Base-by-base conservation (phyloP, 1,284 basidiomycete genomes). In the Tranzscheliella williamsii region DNA sequence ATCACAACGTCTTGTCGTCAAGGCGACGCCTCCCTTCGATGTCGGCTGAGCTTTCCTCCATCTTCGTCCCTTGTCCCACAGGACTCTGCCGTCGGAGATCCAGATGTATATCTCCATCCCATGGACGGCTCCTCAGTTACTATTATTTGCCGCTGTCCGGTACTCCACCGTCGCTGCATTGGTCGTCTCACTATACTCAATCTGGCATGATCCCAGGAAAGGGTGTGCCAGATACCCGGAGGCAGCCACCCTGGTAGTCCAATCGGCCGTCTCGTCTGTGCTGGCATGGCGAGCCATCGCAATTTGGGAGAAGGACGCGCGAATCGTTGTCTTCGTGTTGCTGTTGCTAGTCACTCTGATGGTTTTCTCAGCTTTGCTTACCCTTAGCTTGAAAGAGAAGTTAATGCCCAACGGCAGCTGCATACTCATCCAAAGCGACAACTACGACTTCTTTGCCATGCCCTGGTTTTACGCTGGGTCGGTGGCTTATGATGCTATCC, bases 281-380 rank as follows among this genome's bases (percentile, higher is more conserved):
- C 66, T 73, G 15, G 60, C 52, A 0, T 71, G 70, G 70, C 56
- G 70, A 21, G 67, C 70, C 9, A 42, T 66, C 18, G 70, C 68
- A 3, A 73, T 73, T 17, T 73, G 70, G 70, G 53, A 65, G 15
- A 52, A 53, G 21, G 51, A 58, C 23, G 49, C 49, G 9, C 50
- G 60, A 7, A 61, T 73, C 34, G 35, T 63, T 21, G 44, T 63
- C 23, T 47, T 62, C 22, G 39, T 71, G 17, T 24, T 33, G 7
- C 37, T 48, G 1, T 55, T 73, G 11, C 45, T 57, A 9, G 22
- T 44, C 21, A 40, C 46, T 12, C 41, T 72, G 21, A 54, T 70
- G 49, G 52, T 43, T 12, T 41, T 55, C 16, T 63, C 49, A 9
- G 38, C 65, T n/a, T 47, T 55, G 15, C 42, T 71, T 20, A 44